A percentile compares a stretch with the other conserved stretches of the same genome.
These are phyloP conservation scores for Lactarius hatsudake DNA, from an alignment of 768 basidiomycete genomes.

Conservation along the genomic window DNA sequence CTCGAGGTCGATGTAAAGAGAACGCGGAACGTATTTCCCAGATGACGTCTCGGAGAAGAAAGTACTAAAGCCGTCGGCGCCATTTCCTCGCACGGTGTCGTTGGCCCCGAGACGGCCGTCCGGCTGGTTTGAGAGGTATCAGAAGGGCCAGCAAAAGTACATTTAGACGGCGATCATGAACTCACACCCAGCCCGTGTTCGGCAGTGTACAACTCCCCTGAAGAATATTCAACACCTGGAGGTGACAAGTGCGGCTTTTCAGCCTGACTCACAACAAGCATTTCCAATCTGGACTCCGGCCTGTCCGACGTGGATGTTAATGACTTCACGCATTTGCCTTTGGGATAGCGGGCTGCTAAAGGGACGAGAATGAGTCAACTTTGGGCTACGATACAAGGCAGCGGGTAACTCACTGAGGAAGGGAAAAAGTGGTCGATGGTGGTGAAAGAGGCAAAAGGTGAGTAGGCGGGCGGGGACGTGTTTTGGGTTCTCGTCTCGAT, in stretches of 20 bases:
- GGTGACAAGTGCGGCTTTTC: constrained; percentile 19
- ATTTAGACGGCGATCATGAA: constrained; percentile 28
- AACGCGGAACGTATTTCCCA: constrained; percentile 96
- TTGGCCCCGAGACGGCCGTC: constrained; percentile 87
- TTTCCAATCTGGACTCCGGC: constrained; percentile 98
- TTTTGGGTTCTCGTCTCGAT: constrained; percentile 10
- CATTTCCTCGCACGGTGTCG: constrained; percentile 56
- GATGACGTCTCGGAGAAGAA: constrained; percentile 98
- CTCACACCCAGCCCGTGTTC: constrained; percentile 96
- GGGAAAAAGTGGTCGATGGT: background rate
- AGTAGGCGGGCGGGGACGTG: background rate
- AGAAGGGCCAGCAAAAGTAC: constrained; percentile 1
- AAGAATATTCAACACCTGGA: constrained; percentile 21
- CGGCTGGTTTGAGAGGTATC: constrained; percentile 53
- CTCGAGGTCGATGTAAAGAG: constrained; percentile 95
- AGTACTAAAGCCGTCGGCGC: constrained; percentile 94
- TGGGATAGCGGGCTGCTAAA: constrained; percentile 17
- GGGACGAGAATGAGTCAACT: background rate
- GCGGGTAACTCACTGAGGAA: background rate
- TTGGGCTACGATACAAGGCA: background rate
- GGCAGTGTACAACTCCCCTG: constrained; percentile 98
- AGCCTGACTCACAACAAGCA: constrained; percentile 83
- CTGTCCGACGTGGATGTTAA: constrained; percentile 98
- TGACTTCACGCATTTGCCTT: constrained; percentile 85
- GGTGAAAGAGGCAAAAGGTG: background rate